A percentile compares a stretch with the other conserved stretches of the same genome.
Conservation (phyloP, 768 basidiomycete genomes). For the Boletus tylopilopsis region DNA sequence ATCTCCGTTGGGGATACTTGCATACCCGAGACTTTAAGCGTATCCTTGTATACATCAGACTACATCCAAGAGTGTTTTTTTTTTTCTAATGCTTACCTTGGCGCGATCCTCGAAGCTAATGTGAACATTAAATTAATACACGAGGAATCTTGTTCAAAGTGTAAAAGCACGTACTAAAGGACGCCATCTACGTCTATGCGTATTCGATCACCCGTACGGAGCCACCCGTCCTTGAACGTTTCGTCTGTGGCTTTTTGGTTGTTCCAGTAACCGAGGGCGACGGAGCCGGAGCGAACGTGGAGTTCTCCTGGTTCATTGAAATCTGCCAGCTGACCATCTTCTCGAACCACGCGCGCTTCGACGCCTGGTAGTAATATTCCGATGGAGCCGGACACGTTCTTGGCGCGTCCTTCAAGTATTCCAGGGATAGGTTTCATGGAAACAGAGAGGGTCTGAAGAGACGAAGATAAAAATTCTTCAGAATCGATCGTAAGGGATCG, state of each 20-base stretch:
- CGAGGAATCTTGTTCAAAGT: not conserved
- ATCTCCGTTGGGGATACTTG: slow-evolving; percentile 83
- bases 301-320: slow-evolving; percentile 64
- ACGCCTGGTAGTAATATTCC: slow-evolving; percentile 63
- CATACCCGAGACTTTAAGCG: slow-evolving; percentile 71
- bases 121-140: not conserved
- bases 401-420: slow-evolving; percentile 40
- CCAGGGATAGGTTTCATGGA: slow-evolving; percentile 44
- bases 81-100: slow-evolving; percentile 50
- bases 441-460: slow-evolving; percentile 51
- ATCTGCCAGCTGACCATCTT: slow-evolving; percentile 53
- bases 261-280: slow-evolving; percentile 69
- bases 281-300: slow-evolving; percentile 50
- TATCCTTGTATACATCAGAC: slow-evolving; percentile 48
- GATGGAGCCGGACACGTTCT: slow-evolving; percentile 39
- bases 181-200: slow-evolving; percentile 54
- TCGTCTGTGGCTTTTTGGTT: slow-evolving; percentile 62
- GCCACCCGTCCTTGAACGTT: slow-evolving; percentile 69
- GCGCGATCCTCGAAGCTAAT: slow-evolving; percentile 67
- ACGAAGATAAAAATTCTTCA: not conserved
- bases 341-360: slow-evolving; percentile 58
- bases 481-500: not conserved
- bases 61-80: not conserved
- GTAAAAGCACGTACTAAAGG: slow-evolving; percentile 52
- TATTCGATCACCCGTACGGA: slow-evolving; percentile 72